A percentile compares a stretch with the other conserved stretches of the same genome.
Conservation (phyloP, 768 basidiomycete genomes). For the Lyophyllum shimeji region DNA sequence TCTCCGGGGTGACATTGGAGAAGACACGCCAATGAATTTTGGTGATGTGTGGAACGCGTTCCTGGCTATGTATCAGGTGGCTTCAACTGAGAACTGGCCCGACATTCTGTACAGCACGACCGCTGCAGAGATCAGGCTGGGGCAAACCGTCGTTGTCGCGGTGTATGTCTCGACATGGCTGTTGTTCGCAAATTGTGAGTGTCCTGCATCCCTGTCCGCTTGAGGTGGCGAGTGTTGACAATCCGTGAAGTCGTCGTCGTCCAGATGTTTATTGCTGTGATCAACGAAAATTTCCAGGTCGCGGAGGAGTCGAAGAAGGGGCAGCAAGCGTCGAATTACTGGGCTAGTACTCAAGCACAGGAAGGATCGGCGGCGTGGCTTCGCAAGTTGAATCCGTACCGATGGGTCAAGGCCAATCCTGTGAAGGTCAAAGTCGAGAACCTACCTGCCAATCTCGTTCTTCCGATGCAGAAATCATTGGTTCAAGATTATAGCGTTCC, state of each 20-base stretch:
- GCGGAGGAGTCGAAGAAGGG: slow-evolving; percentile 89
- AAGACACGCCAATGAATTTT: slow-evolving; percentile 63
- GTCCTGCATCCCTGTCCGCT: not conserved
- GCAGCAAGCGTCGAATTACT: slow-evolving; percentile 74
- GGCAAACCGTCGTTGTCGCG: slow-evolving; percentile 70
- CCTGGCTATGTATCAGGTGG: slow-evolving; percentile 83
- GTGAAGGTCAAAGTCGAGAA: slow-evolving; percentile 70
- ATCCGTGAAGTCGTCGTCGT: slow-evolving; percentile 73
- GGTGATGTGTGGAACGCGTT: slow-evolving; percentile 84
- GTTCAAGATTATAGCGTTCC: slow-evolving; percentile 57
- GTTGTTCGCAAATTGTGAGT: slow-evolving; percentile 88
- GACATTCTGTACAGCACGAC: slow-evolving; percentile 64
- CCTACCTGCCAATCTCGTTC: slow-evolving; percentile 68
- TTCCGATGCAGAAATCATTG: slow-evolving; percentile 78
- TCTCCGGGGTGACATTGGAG: slow-evolving; percentile 75
- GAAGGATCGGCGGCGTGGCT: slow-evolving; percentile 63
- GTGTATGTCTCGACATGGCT: slow-evolving; percentile 83
- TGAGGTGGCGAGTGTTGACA: not conserved
- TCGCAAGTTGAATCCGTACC: slow-evolving; percentile 80
- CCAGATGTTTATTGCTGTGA: slow-evolving; percentile 97
- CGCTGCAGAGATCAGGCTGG: slow-evolving; percentile 55
- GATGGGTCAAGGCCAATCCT: slow-evolving; percentile 75
- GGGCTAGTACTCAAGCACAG: slow-evolving; percentile 55
- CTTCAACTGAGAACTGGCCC: slow-evolving; percentile 96
- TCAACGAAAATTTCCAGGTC: slow-evolving; percentile 93